Evolutionary conservation across 106 monocot genomes (phyloP).

Genomic region (Dactylorhiza incarnata): DNA sequence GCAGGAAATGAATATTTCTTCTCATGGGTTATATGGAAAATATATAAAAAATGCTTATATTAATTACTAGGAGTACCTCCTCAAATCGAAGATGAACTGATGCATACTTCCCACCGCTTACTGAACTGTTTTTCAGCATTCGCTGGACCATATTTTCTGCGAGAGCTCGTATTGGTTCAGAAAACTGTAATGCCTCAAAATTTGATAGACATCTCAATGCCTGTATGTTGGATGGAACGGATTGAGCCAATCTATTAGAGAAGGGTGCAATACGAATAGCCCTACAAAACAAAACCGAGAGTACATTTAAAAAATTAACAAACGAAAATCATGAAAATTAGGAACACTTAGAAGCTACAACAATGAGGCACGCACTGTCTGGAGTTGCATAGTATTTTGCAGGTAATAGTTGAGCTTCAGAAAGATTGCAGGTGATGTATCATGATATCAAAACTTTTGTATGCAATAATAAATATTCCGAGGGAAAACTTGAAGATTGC

Average conservation of each 20-base stretch:
- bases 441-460: neutral
- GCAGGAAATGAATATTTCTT: constrained; percentile 2
- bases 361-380: neutral
- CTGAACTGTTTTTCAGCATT: constrained; percentile 77
- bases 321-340: neutral
- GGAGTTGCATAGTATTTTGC: neutral
- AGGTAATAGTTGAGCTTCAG: neutral
- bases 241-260: constrained; percentile 93
- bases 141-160: constrained; percentile 83
- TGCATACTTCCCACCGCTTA: constrained; percentile 70
- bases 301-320: constrained; percentile 9
- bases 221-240: constrained; percentile 70
- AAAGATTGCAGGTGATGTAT: neutral
- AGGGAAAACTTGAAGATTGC: neutral
- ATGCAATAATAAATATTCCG: neutral
- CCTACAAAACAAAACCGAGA: constrained; percentile 32
- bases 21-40: neutral
- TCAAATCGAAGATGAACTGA: constrained; percentile 98
- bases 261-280: constrained; percentile 97
- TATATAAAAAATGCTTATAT: neutral
- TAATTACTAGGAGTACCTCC: constrained; percentile 41
- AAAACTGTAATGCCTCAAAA: constrained; percentile 79
- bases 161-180: constrained; percentile 75
- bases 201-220: constrained; percentile 83
- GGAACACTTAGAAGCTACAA: neutral